Evolutionary conservation across 2,329 filamentous ascomycete species (phyloP).

Genomic region (Conoideocrella luteorostrata): DNA sequence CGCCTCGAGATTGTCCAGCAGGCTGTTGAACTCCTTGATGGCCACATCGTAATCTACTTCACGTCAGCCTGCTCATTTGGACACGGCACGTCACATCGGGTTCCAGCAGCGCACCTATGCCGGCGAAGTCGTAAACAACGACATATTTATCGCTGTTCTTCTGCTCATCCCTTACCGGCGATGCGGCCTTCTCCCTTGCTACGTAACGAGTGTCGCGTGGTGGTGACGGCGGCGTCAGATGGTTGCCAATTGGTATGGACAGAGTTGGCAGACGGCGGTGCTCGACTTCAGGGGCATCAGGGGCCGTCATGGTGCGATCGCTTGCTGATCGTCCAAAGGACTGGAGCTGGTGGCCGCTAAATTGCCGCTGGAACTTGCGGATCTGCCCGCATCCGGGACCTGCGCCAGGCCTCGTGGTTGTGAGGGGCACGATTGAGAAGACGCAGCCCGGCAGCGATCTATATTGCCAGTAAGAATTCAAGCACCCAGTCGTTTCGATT

Average conservation of each 20-base stretch:
- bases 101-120: slow-evolving; percentile 28
- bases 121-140: slow-evolving; percentile 30
- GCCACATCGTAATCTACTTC: slow-evolving; percentile 27
- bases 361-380: no score
- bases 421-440: no score
- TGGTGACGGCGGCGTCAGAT: not conserved
- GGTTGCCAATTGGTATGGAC: no score
- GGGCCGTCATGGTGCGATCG: no score
- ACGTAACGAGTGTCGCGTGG: not conserved
- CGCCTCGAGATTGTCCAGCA: slow-evolving; percentile 53
- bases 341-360: no score
- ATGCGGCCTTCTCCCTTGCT: not conserved
- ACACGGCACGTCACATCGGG: not conserved
- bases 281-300: not conserved
- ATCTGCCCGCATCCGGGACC: no score
- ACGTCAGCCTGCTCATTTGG: not conserved
- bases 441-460: no score
- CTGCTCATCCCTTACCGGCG: not conserved
- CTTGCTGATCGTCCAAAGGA: no score
- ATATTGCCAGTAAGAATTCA: no score
- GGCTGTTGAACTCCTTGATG: slow-evolving; percentile 27
- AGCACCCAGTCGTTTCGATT: no score
- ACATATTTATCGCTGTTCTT: slow-evolving; percentile 25
- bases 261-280: no score
- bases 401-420: no score